Conservation (phyloP, 148 eudicot species). For the Cornus suecica region DNA sequence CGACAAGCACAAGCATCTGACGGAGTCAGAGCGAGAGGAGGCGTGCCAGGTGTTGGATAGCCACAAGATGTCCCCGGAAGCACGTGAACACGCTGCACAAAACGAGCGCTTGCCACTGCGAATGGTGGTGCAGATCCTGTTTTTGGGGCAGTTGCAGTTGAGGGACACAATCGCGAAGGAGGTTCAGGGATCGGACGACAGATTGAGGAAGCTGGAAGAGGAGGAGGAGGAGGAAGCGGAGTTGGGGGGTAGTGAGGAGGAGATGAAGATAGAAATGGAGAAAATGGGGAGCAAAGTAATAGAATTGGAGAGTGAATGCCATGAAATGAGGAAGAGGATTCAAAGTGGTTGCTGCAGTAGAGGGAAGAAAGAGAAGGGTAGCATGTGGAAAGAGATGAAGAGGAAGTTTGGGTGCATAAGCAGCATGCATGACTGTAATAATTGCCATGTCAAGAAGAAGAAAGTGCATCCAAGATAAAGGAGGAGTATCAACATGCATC, state of each 20-base stretch:
- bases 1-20: slow-evolving; percentile 48
- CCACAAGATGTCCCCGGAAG: slow-evolving; percentile 52
- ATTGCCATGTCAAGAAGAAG: slow-evolving; percentile 58
- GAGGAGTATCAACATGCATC: background rate
- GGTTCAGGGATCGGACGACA: slow-evolving; percentile 13
- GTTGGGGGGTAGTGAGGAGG: slow-evolving; percentile 11
- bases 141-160: slow-evolving; percentile 50
- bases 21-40: slow-evolving; percentile 53
- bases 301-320: slow-evolving; percentile 49
- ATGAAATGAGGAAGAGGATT: slow-evolving; percentile 38
- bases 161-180: slow-evolving; percentile 42
- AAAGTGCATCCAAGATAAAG: slow-evolving; percentile 43
- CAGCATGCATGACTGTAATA: slow-evolving; percentile 28
- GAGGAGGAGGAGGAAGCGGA: slow-evolving; percentile 5
- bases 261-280: slow-evolving; percentile 28
- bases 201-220: slow-evolving; percentile 16
- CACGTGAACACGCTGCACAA: slow-evolving; percentile 57
- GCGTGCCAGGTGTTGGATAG: slow-evolving; percentile 58
- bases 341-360: slow-evolving; percentile 24
- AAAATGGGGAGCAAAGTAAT: slow-evolving; percentile 39
- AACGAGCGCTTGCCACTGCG: slow-evolving; percentile 57
- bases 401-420: slow-evolving; percentile 71
- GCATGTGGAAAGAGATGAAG: slow-evolving; percentile 79
- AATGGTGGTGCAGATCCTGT: slow-evolving; percentile 49
- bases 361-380: slow-evolving; percentile 36